Base-by-base conservation (phyloP, 106 monocot genomes). In the Phalaenopsis equestris region DNA sequence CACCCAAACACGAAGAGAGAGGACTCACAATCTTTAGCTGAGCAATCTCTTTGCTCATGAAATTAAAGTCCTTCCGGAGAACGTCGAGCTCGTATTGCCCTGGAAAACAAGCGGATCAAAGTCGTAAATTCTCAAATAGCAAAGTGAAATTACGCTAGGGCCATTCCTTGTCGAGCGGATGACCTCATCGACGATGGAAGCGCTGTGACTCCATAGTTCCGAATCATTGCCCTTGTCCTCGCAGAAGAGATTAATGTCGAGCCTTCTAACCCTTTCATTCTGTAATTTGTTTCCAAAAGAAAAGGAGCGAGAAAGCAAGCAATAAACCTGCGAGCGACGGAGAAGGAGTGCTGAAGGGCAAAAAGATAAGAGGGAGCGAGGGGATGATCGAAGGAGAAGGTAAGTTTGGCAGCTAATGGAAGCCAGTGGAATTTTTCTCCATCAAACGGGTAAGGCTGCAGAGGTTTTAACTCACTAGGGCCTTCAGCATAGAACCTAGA, bases 151-250 rank as follows among this genome's bases (percentile, higher is more conserved):
- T 83, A 91, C 96, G 90, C 39, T 91, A 87, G 82, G 91, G 91
- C 96, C 96, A 96, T 73, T 30, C 30, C 77, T 90, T 88, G 86
- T 96, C 93, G 89, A 96, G 30, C 57, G 83, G 80, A 96, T 93
- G 87, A 93, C 75, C 82, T 93, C 91, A 80, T 96, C 93, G 65
- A 96, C 96, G 83, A 96, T 91, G 86, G 79, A 64, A 82, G 86
- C 88, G 85, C 79, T 92, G 17, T 92, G 82, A 42, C 92, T 90
- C 77, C 92, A 95, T 43, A 65, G 67, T 61, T 95, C 91, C 18
- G 91, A 89, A 24, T 93, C 87, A 76, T 72, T 77, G 47, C 95
- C 93, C 82, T 93, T 95, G 86, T 93, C 95, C 55, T 55, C 77
- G 30, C 91, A 81, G 82, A 93, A 87, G 11, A 93, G 55, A 79